Conservation (phyloP, 768 basidiomycete species). For the Hemileccinum rubropunctum region DNA sequence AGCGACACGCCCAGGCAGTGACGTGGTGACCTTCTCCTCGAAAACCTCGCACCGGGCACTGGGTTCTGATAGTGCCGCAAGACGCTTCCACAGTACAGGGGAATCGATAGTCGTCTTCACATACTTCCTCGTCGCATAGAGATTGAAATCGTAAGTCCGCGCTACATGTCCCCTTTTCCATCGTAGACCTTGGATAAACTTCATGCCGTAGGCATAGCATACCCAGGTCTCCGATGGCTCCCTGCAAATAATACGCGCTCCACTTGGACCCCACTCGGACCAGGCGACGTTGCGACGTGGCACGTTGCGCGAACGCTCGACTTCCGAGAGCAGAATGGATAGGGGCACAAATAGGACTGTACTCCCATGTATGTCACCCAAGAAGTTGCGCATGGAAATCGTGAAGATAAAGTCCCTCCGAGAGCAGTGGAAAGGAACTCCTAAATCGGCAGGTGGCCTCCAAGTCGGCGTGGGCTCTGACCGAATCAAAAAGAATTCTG, state of each 20-base stretch:
- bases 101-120: constrained; percentile 8
- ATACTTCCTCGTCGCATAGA: constrained; percentile 16
- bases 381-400: constrained; percentile 21
- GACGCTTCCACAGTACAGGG: constrained; percentile 15
- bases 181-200: constrained; percentile 25
- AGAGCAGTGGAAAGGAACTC: constrained; percentile 23
- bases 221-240: constrained; percentile 33
- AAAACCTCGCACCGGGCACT: constrained; percentile 17
- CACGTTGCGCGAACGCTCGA: constrained; percentile 11
- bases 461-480: constrained; percentile 33
- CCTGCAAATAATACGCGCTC: constrained; percentile 29
- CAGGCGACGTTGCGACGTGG: constrained; percentile 20
- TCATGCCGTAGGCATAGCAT: constrained; percentile 36
- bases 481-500: constrained; percentile 28
- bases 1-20: constrained; percentile 28
- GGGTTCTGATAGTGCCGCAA: constrained; percentile 10
- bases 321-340: constrained; percentile 28
- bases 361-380: constrained; percentile 4
- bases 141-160: constrained; percentile 35
- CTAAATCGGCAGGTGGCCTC: constrained; percentile 10
- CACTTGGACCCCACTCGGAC: constrained; percentile 32
- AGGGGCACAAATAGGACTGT: constrained; percentile 31
- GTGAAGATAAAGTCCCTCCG: constrained; percentile 33
- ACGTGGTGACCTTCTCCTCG: constrained; percentile 21
- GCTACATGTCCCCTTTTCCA: constrained; percentile 22